Evolutionary conservation across 2,329 filamentous ascomycete genomes (phyloP), one percentile per base, ranked within the genome.

Genomic region (Aspergillus texensis): DNA sequence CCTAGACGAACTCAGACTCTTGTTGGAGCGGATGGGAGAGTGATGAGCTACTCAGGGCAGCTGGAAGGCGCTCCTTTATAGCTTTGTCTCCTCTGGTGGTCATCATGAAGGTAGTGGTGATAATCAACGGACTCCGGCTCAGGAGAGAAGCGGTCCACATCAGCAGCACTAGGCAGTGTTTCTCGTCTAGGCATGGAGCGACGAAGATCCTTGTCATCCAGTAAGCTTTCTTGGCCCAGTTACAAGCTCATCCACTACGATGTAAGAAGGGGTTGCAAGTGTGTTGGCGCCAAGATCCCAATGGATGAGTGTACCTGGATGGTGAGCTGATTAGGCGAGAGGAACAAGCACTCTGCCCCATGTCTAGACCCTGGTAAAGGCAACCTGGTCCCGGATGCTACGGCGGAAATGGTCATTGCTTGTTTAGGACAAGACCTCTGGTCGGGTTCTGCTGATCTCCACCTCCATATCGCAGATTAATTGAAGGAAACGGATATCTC

Each of bases 11-110:
- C 58, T 61, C 46, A 52, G 46, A 62, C 58, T 57, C 52, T 58
- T 57, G 58, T 60, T 62, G 63, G 46, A 62, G 63, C 64, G 62
- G 62, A 67, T 65, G 46, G 62, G 58, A 65, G 56, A 62, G 57
- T 58, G 57, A 60, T 50, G 62, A 58, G 55, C 63, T 39, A 41
- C 59, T 32, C 54, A 52, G 28, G 63, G 62, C 26, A 54, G 46
- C 59, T 41, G 63, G 69, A 57, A 26, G 62, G 19, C 39, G 36
- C 57, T 60, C 12, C 67, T 73, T 75, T 75, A 74, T 75, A 74
- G 56, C 32, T 65, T 64, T 45, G 41, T 46, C 59, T 32, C 32
- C 36, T 16, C 39, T 26, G 36, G 45, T 56, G 36, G 52, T 12
- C 36, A 50, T 54, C 46, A 39, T 36, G 32, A 58, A 24, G 32